A percentile compares a stretch with the other conserved stretches of the same genome.
Conservation (phyloP, 176 grass and related monocot species). For the Carex littledalei region DNA sequence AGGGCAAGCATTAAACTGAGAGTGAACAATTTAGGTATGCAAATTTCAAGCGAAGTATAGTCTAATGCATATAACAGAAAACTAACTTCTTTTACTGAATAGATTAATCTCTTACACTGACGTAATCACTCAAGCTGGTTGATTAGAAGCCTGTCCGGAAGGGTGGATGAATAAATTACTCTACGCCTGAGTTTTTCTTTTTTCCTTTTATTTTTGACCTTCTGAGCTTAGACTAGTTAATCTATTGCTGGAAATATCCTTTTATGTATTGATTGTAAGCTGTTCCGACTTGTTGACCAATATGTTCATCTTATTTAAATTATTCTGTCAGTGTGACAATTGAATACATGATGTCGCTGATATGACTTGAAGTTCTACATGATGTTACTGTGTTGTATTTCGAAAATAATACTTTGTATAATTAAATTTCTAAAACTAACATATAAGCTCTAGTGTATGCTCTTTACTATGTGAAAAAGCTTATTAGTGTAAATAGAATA, state of each 20-base stretch:
- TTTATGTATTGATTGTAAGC: constrained; percentile 10
- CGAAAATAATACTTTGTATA: no score
- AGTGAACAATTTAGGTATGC: constrained; percentile 2
- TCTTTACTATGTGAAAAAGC: no score
- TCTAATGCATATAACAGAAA: background rate
- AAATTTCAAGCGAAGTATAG: background rate
- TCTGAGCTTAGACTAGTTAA: background rate
- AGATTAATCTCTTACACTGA: constrained; percentile 14
- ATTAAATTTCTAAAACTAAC: no score
- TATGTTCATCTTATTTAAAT: background rate
- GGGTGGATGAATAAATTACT: constrained; percentile 3
- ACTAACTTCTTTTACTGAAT: background rate
- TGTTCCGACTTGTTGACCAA: background rate
- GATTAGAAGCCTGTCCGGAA: background rate
- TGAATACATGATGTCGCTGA: background rate
- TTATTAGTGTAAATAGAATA: no score
- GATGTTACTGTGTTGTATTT: background rate
- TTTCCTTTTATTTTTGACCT: background rate
- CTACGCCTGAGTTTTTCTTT: background rate
- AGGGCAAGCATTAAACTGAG: constrained; percentile 59
- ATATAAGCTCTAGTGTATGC: no score
- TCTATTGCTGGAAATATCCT: background rate
- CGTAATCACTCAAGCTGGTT: background rate
- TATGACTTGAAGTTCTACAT: background rate
- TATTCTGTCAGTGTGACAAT: background rate